A percentile compares a stretch with the other conserved stretches of the same genome.
Evolutionary conservation across 208 protist species (phyloP).

Genomic region (Leishmania braziliensis): DNA sequence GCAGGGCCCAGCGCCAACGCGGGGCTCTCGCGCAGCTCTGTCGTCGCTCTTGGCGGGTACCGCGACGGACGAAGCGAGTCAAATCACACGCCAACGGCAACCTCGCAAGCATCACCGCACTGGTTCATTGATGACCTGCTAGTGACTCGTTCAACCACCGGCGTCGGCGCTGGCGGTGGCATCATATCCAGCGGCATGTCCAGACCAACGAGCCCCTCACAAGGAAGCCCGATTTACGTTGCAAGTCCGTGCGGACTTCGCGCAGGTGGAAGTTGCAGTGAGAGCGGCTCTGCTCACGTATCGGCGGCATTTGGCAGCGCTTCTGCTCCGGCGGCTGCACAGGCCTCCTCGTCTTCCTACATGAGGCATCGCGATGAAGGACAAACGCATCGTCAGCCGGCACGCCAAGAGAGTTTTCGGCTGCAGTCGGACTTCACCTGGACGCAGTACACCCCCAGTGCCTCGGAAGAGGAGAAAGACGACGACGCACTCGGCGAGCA

Average conservation of each 20-base stretch:
- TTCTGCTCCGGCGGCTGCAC: neutral
- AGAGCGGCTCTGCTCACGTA: slow-evolving; percentile 2
- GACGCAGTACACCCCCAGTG: slow-evolving; percentile 34
- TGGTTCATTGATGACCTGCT: slow-evolving; percentile 4
- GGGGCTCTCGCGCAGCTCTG: slow-evolving; percentile 5
- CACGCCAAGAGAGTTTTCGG: slow-evolving; percentile 25
- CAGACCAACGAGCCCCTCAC: slow-evolving; percentile 6
- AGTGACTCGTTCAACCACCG: neutral
- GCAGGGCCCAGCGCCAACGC: neutral
- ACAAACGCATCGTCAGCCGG: neutral
- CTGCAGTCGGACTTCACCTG: slow-evolving; percentile 27
- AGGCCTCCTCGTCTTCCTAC: neutral
- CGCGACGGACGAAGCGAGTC: neutral
- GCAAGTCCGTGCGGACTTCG: slow-evolving; percentile 8
- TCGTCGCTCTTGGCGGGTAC: too few species aligned
- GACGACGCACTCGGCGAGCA: neutral
- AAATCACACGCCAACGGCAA: neutral
- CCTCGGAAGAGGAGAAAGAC: slow-evolving; percentile 19
- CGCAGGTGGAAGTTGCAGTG: neutral
- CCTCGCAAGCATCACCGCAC: neutral
- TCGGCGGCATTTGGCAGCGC: neutral
- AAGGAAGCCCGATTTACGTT: slow-evolving; percentile 6
- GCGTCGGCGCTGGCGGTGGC: neutral
- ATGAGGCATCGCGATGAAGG: neutral
- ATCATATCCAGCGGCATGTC: neutral